These are phyloP conservation scores for Fusarium ramigenum DNA, from an alignment of 2,329 filamentous ascomycete species.

Conservation along the genomic window DNA sequence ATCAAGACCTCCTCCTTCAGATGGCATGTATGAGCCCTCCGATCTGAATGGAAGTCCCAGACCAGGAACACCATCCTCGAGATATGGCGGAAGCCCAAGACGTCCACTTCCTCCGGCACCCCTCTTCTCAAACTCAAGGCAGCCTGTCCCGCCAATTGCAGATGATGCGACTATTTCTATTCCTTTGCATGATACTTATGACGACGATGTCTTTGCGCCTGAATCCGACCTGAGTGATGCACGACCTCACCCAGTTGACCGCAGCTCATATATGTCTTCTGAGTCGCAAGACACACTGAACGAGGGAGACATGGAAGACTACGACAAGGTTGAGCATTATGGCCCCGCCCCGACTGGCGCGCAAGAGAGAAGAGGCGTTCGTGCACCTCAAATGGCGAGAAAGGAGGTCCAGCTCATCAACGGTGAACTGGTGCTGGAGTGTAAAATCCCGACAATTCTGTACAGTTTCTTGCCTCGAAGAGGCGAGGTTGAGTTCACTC, in stretches of 20 bases:
- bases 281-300: conserved; percentile 65
- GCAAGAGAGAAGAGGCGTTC: conserved; percentile 86
- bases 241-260: conserved; percentile 60
- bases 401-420: conserved; percentile 98
- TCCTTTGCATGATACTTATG: conserved; percentile 65
- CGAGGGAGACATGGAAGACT: conserved; percentile 50
- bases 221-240: conserved; percentile 63
- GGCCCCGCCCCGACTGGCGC: conserved; percentile 87
- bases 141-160: conserved; percentile 63
- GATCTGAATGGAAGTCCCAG: conserved; percentile 91
- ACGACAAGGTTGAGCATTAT: conserved; percentile 79
- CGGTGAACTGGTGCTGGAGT: conserved; percentile 95
- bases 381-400: conserved; percentile 86
- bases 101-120: conserved; percentile 89
- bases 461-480: conserved; percentile 95
- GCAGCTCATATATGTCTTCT: conserved; percentile 63
- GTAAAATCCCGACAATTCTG: conserved; percentile 98
- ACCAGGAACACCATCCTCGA: conserved; percentile 88
- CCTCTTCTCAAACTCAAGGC: conserved; percentile 71
- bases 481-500: conserved; percentile 95
- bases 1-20: conserved; percentile 74
- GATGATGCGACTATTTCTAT: conserved; percentile 79
- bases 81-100: conserved; percentile 87
- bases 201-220: conserved; percentile 80
- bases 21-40: conserved; percentile 81